Evolutionary conservation across 225 moss, liverwort and hornwort species (phyloP), one percentile per base, ranked within the genome.

Genomic region (Climacium dendroides): DNA sequence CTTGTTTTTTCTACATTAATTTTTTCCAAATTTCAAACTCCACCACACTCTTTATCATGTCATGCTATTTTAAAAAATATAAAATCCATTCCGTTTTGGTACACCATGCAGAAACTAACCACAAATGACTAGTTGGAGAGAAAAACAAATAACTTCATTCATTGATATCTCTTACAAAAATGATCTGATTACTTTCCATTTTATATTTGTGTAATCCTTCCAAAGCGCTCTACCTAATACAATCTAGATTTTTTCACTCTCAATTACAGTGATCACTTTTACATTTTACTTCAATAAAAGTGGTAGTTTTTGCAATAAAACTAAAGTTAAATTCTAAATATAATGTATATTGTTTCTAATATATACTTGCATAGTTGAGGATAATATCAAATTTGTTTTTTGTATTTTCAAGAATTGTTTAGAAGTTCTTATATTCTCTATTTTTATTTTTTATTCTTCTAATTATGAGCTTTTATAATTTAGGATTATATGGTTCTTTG

Each of bases 41-140:
- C 5, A 65, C 19, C 19, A 17, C 5, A 0, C 11, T 66, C 11
- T n/a, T 20, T 20, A n/a, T 66, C 20, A n/a, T 20, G n/a, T 11
- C 11, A 66, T 1, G 0, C 11, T 8, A 3, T 66, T 20, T 66
- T 0, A 2, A 10, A 64, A 35, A n/a, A 66, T n/a, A 20, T n/a
- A n/a, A 11, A n/a, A n/a, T n/a, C 20, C 7, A 37, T 11, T 20
- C 1, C 1, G 0, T 66, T n/a, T 19, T 11, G 1, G 3, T 65
- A 35, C 6, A 65, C 3, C 18, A 65, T 65, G 10, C 30, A 61
- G 30, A 29, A 61, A 15, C 15, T 61, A 61, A 30, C 6, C 7
- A 61, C 4, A 1, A 0, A 30, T 61, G 16, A 62, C n/a, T n/a
- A 62, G 62, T 7, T 62, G 7, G 15, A 62, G 8, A 61, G 11